Evolutionary conservation across 805 yeast species (phyloP), one percentile per base, ranked within the genome.

Genomic region (Kuraishia piskuri): DNA sequence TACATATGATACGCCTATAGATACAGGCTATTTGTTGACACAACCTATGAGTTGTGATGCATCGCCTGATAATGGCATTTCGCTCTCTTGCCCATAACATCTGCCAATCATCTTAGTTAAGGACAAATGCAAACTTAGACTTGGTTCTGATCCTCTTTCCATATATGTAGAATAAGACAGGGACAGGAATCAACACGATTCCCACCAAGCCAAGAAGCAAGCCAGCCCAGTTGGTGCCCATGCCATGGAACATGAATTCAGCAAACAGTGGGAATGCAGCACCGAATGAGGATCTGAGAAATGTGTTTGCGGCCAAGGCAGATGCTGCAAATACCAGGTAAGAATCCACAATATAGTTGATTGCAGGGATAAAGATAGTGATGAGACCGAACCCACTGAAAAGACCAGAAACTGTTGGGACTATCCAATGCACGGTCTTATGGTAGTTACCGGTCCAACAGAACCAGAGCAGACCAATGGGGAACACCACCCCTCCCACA

Each of bases 361-460:
- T 67, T 24, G 86, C 77, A 10, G 90, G 81, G 58, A 84, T 71
- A 72, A 88, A 88, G 54, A 88, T 80, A 47, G 82, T 74, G 57
- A 85, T 71, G 54, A 86, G 69, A 44, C 92, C 95, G 57, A 77
- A 79, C 12, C 90, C 91, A 44, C 80, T 76, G 61, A 84, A 76
- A 2, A 78, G 56, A 57, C 88, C 86, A 25, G 88, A 81, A 25
- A 80, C 68, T 1, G 86, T 78, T 46, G 95, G 94, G n/a, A 80
- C 88, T 61, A 83, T 84, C 92, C 92, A 90, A 64, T 85, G 96
- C 44, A 88, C 80, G 47, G 68, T 68, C 37, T 83, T 68, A 50
- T 79, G 84, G 68, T 83, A 90, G 57, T 80, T 78, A 64, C 96
- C 96, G 9, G 92, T 73, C 96, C 96, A 90, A 54, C 88, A 80